A percentile compares a stretch with the other conserved stretches of the same genome.
Conservation (phyloP, 1,139 yeast species). For the Tardiomyces depauwii region DNA sequence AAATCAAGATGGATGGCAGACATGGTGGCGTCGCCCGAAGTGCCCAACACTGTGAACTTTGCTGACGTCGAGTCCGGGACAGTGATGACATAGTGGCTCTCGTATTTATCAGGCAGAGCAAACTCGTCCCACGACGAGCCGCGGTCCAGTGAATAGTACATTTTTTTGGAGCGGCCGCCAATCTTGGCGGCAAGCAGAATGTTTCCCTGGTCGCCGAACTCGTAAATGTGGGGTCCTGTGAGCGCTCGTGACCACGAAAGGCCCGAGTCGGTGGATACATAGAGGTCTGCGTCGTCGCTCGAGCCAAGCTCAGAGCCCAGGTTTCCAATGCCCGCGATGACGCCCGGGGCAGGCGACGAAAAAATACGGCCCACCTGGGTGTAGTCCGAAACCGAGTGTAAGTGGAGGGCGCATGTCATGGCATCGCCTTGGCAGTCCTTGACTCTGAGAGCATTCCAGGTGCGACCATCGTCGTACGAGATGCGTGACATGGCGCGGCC, state of each 20-base stretch:
- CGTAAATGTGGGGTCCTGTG: slow-evolving; percentile 43
- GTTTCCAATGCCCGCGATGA: slow-evolving; percentile 40
- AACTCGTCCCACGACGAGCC: slow-evolving; percentile 53
- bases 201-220: slow-evolving; percentile 78
- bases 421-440: slow-evolving; percentile 20
- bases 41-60: slow-evolving; percentile 47
- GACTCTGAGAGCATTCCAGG: slow-evolving; percentile 45
- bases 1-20: slow-evolving; percentile 48
- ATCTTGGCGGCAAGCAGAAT: slow-evolving; percentile 52
- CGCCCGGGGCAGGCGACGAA: slow-evolving; percentile 66
- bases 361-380: slow-evolving; percentile 45
- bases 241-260: slow-evolving; percentile 51
- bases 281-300: slow-evolving; percentile 28
- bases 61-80: slow-evolving; percentile 68
- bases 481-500: slow-evolving; percentile 29
- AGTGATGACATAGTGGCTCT: slow-evolving; percentile 40
- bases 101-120: slow-evolving; percentile 37
- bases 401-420: slow-evolving; percentile 45
- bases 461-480: slow-evolving; percentile 53
- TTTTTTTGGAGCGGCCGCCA: slow-evolving; percentile 12
- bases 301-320: slow-evolving; percentile 19
- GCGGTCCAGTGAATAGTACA: slow-evolving; percentile 59
- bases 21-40: slow-evolving; percentile 20
- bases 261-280: slow-evolving; percentile 72
- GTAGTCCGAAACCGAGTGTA: slow-evolving; percentile 39